phyloP scores from a whole-genome alignment of 257 asterid species.

The Penstemon newberryi region DNA sequence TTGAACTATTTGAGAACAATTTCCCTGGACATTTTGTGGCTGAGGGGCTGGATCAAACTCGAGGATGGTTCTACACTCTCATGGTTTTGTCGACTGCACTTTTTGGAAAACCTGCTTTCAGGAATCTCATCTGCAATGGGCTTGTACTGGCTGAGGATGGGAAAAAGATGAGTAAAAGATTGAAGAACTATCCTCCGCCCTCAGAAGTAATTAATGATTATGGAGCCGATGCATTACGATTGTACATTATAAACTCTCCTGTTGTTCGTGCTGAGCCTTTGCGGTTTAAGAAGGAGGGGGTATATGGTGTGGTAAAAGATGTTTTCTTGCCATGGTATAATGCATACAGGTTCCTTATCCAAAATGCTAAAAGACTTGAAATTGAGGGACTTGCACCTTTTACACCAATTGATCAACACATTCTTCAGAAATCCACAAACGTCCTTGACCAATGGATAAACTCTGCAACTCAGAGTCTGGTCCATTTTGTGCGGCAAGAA shows the following conservation, averaged over 20 bases:
- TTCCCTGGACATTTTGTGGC: conserved; percentile 99
- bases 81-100: conserved; percentile 98
- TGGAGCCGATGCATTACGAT: conserved; percentile 95
- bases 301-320: conserved; percentile 83
- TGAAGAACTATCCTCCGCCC: conserved; percentile 96
- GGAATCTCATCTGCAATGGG: conserved; percentile 96
- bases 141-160: conserved; percentile 98
- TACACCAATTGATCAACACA: conserved; percentile 65
- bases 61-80: conserved; percentile 99
- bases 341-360: conserved; percentile 98
- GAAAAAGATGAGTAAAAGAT: conserved; percentile 95
- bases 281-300: conserved; percentile 93
- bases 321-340: conserved; percentile 98
- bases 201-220: conserved; percentile 83
- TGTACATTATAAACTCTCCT: conserved; percentile 94
- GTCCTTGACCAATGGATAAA: conserved; percentile 96
- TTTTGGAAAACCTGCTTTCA: conserved; percentile 94
- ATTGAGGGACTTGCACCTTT: conserved; percentile 83
- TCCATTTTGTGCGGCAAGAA: conserved; percentile 89
- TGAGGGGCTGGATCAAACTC: conserved; percentile 98
- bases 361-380: conserved; percentile 93
- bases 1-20: conserved; percentile 80
- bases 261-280: conserved; percentile 99
- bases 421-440: conserved; percentile 74
- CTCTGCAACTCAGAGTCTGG: conserved; percentile 92